These are phyloP conservation scores for Xylariales sp. DNA, from an alignment of 2,329 filamentous ascomycete species.

Conservation along the genomic window DNA sequence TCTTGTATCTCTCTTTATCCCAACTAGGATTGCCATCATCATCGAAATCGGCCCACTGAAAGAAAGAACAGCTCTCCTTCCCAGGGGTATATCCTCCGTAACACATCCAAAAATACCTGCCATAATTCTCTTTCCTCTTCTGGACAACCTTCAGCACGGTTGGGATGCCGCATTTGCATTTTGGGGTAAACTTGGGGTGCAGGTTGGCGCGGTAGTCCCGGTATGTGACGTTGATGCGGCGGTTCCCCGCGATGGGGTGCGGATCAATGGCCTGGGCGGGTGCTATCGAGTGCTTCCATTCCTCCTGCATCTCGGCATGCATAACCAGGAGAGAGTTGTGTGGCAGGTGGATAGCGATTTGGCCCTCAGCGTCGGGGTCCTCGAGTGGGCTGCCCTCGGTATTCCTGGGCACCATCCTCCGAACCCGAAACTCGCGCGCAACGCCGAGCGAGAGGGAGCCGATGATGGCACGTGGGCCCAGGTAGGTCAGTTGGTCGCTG, in stretches of 20 bases:
- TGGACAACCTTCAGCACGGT: slow-evolving; percentile 73
- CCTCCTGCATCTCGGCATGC: slow-evolving; percentile 97
- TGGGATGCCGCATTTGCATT: slow-evolving; percentile 70
- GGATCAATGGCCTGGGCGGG: slow-evolving; percentile 74
- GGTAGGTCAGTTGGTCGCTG: slow-evolving; percentile 86
- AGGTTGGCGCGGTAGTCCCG: slow-evolving; percentile 75
- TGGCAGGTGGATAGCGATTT: slow-evolving; percentile 88
- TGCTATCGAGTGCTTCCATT: slow-evolving; percentile 87
- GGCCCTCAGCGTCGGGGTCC: slow-evolving; percentile 66
- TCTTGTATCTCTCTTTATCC: slow-evolving; percentile 28
- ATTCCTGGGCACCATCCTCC: slow-evolving; percentile 65
- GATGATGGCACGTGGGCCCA: slow-evolving; percentile 84
- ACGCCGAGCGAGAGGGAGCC: slow-evolving; percentile 89
- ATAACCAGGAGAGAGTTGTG: slow-evolving; percentile 93
- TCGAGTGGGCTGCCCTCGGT: slow-evolving; percentile 32
- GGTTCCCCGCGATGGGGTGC: slow-evolving; percentile 75
- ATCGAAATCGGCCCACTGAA: slow-evolving; percentile 83
- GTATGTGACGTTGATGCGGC: slow-evolving; percentile 91
- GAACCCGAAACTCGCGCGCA: slow-evolving; percentile 86
- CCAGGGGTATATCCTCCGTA: slow-evolving; percentile 69
- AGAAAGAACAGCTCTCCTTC: slow-evolving; percentile 68
- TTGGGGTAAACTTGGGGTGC: slow-evolving; percentile 73
- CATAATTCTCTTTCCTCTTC: slow-evolving; percentile 69
- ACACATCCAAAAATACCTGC: slow-evolving; percentile 93
- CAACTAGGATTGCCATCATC: slow-evolving; percentile 78